Conservation (phyloP, 768 basidiomycete species). For the Russula lepida region DNA sequence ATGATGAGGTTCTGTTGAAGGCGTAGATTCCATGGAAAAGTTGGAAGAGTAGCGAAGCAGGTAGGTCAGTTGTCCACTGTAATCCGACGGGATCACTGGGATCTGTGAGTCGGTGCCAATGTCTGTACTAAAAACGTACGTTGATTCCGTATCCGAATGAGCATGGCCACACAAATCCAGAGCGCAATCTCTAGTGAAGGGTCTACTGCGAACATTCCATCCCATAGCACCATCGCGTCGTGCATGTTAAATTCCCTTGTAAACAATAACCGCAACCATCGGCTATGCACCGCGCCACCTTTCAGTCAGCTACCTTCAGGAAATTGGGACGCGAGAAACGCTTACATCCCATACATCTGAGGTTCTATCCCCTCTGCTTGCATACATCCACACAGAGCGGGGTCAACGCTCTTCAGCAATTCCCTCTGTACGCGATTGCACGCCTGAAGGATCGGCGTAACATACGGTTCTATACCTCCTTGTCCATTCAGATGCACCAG, state of each 20-base stretch:
- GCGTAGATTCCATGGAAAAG: slow-evolving; percentile 29
- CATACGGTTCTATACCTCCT: slow-evolving; percentile 51
- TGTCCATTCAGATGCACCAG: slow-evolving; percentile 37
- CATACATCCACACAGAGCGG: slow-evolving; percentile 64
- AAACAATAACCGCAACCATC: slow-evolving; percentile 90
- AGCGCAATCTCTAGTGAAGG: slow-evolving; percentile 67
- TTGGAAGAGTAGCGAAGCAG: slow-evolving; percentile 80
- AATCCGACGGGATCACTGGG: slow-evolving; percentile 79
- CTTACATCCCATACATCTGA: slow-evolving; percentile 94
- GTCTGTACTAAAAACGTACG: slow-evolving; percentile 39
- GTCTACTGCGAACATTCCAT: slow-evolving; percentile 87
- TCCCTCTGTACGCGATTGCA: slow-evolving; percentile 74
- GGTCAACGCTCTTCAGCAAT: slow-evolving; percentile 71
- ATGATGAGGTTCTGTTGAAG: slow-evolving; percentile 41
- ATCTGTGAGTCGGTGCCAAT: slow-evolving; percentile 6
- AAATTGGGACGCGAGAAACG: slow-evolving; percentile 7
- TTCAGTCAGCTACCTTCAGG: not conserved
- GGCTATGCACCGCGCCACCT: slow-evolving; percentile 38
- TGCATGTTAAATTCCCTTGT: slow-evolving; percentile 82
- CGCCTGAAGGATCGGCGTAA: slow-evolving; percentile 77
- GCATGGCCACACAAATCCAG: slow-evolving; percentile 91
- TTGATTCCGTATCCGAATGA: slow-evolving; percentile 86
- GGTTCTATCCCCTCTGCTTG: slow-evolving; percentile 83
- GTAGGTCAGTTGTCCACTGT: slow-evolving; percentile 73
- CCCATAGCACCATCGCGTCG: slow-evolving; percentile 88